Evolutionary conservation across 164 flowering plant genomes (phyloP), one percentile per base, ranked within the genome.

Genomic region (Amborella trichopoda): DNA sequence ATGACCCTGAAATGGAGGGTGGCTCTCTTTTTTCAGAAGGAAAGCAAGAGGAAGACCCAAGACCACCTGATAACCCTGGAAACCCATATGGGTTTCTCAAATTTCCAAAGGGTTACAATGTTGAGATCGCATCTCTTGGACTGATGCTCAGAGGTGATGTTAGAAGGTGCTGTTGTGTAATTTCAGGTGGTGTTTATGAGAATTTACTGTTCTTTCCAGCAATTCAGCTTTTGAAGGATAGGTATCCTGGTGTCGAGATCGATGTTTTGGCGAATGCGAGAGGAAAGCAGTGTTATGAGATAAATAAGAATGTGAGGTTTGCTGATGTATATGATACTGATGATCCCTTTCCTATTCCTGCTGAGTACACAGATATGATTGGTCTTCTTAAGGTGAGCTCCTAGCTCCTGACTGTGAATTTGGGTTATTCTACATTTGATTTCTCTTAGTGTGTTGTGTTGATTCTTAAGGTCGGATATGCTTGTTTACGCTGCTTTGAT

Each of bases 281-380:
- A 44, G 95, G 95, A 46, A 84, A 84, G 56, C 95, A 84, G 66
- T 60, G 70, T 4, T 84, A 70, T 58, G 97, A 84, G 66, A 18
- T 89, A 62, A 89, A 89, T 55, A 89, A 89, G 65, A 89, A 89
- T 65, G 94, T 89, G 48, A 75, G 95, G 49, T 84, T 86, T 86
- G 84, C 97, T 27, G 51, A 67, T 73, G 90, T 32, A 1, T 80
- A 78, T 54, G 95, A 89, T 48, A 67, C 59, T 0, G 90, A 89
- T 50, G 81, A 76, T 41, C 62, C 73, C 32, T 88, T 66, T 40
- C 97, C 95, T 18, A 86, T 75, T 0, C 93, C 93, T 0, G 83
- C 76, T 6, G 94, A 75, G 57, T 89, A 82, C 23, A 72, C 77
- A 8, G 97, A 89, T 63, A 80, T 84, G 82, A 16, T 82, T 28